Evolutionary conservation across 177 flowering plant species (phyloP).

Genomic region (Vitis hybrid): DNA sequence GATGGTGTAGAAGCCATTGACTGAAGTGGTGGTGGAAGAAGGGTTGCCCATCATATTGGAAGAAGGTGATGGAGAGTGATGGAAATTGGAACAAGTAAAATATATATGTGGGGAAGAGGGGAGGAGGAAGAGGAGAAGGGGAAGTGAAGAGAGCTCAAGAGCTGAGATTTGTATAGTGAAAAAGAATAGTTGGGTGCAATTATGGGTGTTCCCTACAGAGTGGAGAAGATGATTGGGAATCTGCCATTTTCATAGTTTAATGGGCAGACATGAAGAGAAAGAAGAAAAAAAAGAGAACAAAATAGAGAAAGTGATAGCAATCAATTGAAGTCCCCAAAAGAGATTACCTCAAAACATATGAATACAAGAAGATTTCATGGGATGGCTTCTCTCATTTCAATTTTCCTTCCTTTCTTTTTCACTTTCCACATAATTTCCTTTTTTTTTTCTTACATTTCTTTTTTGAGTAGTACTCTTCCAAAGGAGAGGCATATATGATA

Average conservation of each 20-base stretch:
- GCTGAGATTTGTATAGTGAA: conserved; percentile 14
- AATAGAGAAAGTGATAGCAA: neutral
- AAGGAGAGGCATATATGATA: neutral
- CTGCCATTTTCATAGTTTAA: conserved; percentile 24
- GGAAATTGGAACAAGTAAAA: neutral
- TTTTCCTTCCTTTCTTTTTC: neutral
- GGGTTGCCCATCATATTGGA: conserved; percentile 14
- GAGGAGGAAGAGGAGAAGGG: neutral
- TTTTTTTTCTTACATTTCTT: too few relatives aligned
- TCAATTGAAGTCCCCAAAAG: neutral
- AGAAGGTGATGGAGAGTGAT: conserved; percentile 20
- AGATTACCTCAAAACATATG: neutral
- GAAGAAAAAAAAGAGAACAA: conserved; percentile 9
- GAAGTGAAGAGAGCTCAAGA: conserved; percentile 1
- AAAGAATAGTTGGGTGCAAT: conserved; percentile 36
- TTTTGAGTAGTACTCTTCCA: neutral
- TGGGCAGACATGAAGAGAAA: conserved; percentile 3
- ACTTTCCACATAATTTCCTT: too few relatives aligned
- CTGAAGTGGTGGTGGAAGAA: conserved; percentile 20
- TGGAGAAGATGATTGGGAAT: conserved; percentile 35
- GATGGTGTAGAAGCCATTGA: conserved; percentile 23
- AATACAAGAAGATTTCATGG: neutral
- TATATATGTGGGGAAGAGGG: neutral
- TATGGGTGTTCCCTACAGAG: conserved; percentile 28
- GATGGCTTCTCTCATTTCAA: neutral